Evolutionary conservation across 2,329 filamentous ascomycete genomes (phyloP).

Genomic region (Fusarium torulosum): DNA sequence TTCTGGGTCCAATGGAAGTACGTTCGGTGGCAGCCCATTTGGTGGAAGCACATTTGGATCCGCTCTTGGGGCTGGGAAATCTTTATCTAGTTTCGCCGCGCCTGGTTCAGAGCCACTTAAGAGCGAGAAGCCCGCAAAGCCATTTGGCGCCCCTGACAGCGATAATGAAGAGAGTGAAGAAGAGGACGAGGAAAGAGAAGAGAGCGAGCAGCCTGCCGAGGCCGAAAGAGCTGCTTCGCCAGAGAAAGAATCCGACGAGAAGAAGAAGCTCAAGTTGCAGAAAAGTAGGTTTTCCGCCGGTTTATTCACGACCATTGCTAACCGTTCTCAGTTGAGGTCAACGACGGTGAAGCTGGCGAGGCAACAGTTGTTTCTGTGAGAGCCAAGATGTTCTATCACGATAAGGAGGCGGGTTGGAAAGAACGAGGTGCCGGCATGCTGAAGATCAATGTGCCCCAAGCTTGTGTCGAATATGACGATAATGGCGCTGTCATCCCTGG

Average conservation of each 20-base stretch:
- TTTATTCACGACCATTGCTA: constrained; percentile 34
- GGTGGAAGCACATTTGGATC: constrained; percentile 57
- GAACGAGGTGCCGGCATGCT: constrained; percentile 87
- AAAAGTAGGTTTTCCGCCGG: constrained; percentile 66
- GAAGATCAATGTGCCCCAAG: constrained; percentile 81
- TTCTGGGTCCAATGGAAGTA: constrained; percentile 57
- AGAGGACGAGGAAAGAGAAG: constrained; percentile 56
- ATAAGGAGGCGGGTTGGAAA: constrained; percentile 82
- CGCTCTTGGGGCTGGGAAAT: constrained; percentile 56
- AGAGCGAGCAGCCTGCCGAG: constrained; percentile 60
- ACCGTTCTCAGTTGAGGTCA: constrained; percentile 69
- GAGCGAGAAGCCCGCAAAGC: constrained; percentile 73
- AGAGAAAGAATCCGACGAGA: constrained; percentile 70
- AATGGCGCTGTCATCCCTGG: constrained; percentile 62
- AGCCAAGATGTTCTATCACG: constrained; percentile 87
- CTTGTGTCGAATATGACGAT: constrained; percentile 68
- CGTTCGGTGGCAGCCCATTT: constrained; percentile 56
- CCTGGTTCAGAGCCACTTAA: constrained; percentile 63
- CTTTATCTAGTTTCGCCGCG: constrained; percentile 77
- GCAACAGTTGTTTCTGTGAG: constrained; percentile 79
- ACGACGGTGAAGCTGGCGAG: constrained; percentile 90
- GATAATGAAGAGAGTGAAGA: constrained; percentile 66
- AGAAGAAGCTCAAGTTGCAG: constrained; percentile 75
- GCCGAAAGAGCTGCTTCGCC: constrained; percentile 60
- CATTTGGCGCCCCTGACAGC: constrained; percentile 82